Percentiles rank a stretch among this genome's conserved stretches.
Conservation (phyloP, 768 basidiomycete species). For the Imleria badia region DNA sequence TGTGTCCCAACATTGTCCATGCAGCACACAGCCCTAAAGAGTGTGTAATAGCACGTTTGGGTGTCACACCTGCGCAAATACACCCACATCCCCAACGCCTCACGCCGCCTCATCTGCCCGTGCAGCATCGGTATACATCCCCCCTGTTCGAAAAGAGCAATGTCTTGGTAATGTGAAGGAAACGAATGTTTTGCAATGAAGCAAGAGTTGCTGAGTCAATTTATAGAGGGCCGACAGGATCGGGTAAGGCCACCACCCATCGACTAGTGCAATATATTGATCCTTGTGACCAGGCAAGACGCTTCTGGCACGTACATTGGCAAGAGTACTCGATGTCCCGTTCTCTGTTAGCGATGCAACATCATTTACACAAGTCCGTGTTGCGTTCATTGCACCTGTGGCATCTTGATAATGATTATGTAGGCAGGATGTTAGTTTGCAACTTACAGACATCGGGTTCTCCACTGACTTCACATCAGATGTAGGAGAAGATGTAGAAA, state of each 20-base stretch:
- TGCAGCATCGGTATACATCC: conserved; percentile 42
- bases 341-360: conserved; percentile 95
- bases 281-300: conserved; percentile 67
- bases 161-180: conserved; percentile 80
- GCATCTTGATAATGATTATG: conserved; percentile 10
- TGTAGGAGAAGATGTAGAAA: conserved; percentile 96
- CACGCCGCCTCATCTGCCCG: conserved; percentile 34
- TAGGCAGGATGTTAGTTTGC: conserved; percentile 71
- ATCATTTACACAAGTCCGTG: conserved; percentile 80
- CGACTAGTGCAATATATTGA: background rate
- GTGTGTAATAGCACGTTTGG: conserved; percentile 32
- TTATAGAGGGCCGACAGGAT: conserved; percentile 78
- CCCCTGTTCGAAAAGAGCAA: conserved; percentile 93
- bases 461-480: conserved; percentile 44
- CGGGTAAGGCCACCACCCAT: conserved; percentile 49
- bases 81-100: conserved; percentile 54
- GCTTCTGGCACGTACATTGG: conserved; percentile 86
- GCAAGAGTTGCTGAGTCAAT: conserved; percentile 4
- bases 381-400: background rate
- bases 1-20: conserved; percentile 16
- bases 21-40: background rate
- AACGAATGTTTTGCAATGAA: background rate
- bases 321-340: conserved; percentile 87
- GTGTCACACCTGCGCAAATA: conserved; percentile 57
- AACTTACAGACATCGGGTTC: background rate